phyloP scores from a whole-genome alignment of 352 stramenopile genomes.

The Saprolegnia diclina region DNA sequence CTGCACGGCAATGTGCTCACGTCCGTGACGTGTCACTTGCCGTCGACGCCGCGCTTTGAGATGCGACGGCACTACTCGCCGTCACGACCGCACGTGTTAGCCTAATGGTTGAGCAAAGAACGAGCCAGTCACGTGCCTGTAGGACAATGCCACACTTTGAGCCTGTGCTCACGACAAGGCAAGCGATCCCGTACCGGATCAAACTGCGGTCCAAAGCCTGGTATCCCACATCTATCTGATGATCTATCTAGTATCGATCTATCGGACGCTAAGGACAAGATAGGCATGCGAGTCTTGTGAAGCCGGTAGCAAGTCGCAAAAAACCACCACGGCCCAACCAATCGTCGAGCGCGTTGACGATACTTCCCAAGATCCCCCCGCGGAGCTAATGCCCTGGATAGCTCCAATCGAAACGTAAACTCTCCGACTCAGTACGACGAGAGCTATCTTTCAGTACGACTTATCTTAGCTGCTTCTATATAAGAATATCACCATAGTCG shows the following conservation, averaged over 20 bases:
- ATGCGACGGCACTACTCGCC: neutral
- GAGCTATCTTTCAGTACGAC: too few relatives aligned
- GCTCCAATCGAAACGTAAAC: neutral
- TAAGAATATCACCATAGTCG: too few relatives aligned
- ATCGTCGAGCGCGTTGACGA: neutral
- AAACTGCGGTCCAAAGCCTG: conserved; percentile 4
- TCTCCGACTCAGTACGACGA: too few relatives aligned
- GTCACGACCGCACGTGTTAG: neutral
- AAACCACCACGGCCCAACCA: neutral
- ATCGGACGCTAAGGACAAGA: too few relatives aligned
- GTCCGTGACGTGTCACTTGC: neutral
- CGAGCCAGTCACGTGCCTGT: neutral
- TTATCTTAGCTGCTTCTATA: too few relatives aligned
- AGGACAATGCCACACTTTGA: neutral
- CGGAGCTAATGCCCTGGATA: neutral
- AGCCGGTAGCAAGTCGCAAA: neutral
- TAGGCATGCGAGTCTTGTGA: neutral
- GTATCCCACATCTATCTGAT: neutral
- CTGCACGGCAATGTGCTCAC: conserved; percentile 2
- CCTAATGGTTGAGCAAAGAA: too few relatives aligned
- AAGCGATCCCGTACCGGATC: neutral
- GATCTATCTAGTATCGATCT: too few relatives aligned
- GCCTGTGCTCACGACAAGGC: neutral
- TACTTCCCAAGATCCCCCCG: neutral
- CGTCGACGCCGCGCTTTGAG: neutral